Conservation (phyloP, 495 filamentous ascomycete genomes). For the Geopyxis carbonaria region DNA sequence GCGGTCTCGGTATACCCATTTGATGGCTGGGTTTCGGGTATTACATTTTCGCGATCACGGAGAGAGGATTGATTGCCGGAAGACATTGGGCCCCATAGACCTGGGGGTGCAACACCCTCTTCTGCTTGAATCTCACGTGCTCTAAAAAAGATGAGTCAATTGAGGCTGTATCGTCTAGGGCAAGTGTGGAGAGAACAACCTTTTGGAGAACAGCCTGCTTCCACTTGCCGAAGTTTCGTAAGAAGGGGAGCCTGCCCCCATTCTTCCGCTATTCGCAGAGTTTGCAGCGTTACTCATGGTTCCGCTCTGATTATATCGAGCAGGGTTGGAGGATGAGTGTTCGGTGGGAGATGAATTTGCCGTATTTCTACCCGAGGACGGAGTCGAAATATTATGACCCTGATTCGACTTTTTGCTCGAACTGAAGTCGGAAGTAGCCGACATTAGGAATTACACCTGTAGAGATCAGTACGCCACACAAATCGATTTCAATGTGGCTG, state of each 20-base stretch:
- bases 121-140: constrained; percentile 94
- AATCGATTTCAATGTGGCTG: not conserved
- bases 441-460: constrained; percentile 70
- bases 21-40: constrained; percentile 86
- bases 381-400: constrained; percentile 56
- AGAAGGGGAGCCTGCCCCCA: constrained; percentile 91
- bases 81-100: constrained; percentile 87
- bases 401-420: constrained; percentile 50
- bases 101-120: constrained; percentile 61
- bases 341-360: constrained; percentile 79
- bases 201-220: constrained; percentile 66
- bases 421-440: constrained; percentile 63
- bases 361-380: constrained; percentile 43
- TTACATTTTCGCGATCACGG: constrained; percentile 55
- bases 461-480: not conserved
- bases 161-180: constrained; percentile 1
- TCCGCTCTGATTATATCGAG: constrained; percentile 50
- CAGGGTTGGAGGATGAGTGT: constrained; percentile 44
- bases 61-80: constrained; percentile 53
- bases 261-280: constrained; percentile 56
- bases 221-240: constrained; percentile 56
- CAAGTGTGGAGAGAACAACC: constrained; percentile 39
- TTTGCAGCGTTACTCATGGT: constrained; percentile 45
- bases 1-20: constrained; percentile 89
- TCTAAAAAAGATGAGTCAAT: constrained; percentile 31